Base-by-base conservation (phyloP, 108 stramenopile species). In the Pseudonitzschia multistriata region DNA sequence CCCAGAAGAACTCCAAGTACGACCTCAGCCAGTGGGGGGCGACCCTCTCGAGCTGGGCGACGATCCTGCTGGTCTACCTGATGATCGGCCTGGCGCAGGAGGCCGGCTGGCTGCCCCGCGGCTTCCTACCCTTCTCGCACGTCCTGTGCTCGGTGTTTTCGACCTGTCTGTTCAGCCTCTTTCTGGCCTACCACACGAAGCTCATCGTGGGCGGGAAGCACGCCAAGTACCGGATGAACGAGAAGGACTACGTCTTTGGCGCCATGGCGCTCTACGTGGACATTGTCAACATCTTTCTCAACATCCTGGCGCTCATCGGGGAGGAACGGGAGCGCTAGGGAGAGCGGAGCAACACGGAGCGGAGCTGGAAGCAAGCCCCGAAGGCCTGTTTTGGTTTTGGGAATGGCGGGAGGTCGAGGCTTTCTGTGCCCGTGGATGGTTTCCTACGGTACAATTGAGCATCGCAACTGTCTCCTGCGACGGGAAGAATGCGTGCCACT, bases 201-300 rank as follows among this genome's bases (percentile, higher is more conserved):
- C 71, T 90, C n/a, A 89, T 96, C 78, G 88, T 93, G 7, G 77
- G 78, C 17, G 92, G 91, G 24, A 93, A 91, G 71, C 85, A 91
- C 71, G 45, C 81, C 64, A 93, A 93, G 72, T 92, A 90, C 73
- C 67, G 79, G 62, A 85, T 96, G 87, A 89, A 87, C 70, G 89
- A 91, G 61, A 89, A 96, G 56, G 96, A 98, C 60, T 96, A 96
- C 69, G 89, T 97, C 25, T 72, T 87, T 35, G 97, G 94, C 7
- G 92, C 93, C 21, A 95, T 96, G 83, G 77, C 80, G 21, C 60
- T 96, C 2, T 68, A 68, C 25, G 49, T 45, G 24, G 97, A 98
- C 70, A 87, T 98, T 66, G 81, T 97, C 61, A 96, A 96, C 69
- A 88, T 98, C 4, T 98, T 98, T 71, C 76, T 96, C 35, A 94